Base-by-base conservation (phyloP, 2,329 filamentous ascomycete genomes). In the Ascocoryne sarcoides region DNA sequence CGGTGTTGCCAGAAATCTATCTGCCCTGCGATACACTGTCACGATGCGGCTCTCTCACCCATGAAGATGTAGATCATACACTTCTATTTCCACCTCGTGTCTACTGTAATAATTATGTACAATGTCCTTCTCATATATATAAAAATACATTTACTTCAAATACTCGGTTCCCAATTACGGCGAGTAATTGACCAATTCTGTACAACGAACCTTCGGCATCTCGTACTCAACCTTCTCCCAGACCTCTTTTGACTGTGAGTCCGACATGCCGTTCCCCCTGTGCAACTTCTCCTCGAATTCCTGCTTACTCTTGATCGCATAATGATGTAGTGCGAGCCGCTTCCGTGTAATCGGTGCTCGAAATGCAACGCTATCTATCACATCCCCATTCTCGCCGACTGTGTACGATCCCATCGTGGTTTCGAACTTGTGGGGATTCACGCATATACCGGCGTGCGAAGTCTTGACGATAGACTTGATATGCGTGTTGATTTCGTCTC, bases 401-500 rank as follows among this genome's bases (percentile, higher is more conserved):
- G 53, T 55, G 17, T 45, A 28, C 1, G 46, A 43, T 5, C 42
- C 52, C 5, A 44, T 36, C 10, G 30, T 32, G 7, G 52, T 42
- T 20, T 29, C 12, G 46, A 59, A 56, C 23, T 52, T 48, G 31
- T 59, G 54, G 4, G 53, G 53, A 23, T 53, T 55, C 7, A 45
- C 23, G 8, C 44, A 28, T 7, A 36, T 32, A 1, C 37, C 42
- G 36, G 49, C 53, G 34, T 52, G 44, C 14, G 49, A 49, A 5
- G 48, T 54, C 34, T 56, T 58, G 12, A 59, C 56, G 36, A 61
- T 56, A 10, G 52, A 52, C 47, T 61, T 60, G 47, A 60, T 53
- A 38, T 60, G 56, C 14, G 43, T 42, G 32, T 61, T 61, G 32
- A 54, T 53, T 2, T 48, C 49, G 7, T 38, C 39, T 26, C 36